Percentiles rank a stretch among this genome's conserved stretches.
Evolutionary conservation across 2,329 filamentous ascomycete genomes (phyloP).

Genomic region (Dryadomyces sulphureus): DNA sequence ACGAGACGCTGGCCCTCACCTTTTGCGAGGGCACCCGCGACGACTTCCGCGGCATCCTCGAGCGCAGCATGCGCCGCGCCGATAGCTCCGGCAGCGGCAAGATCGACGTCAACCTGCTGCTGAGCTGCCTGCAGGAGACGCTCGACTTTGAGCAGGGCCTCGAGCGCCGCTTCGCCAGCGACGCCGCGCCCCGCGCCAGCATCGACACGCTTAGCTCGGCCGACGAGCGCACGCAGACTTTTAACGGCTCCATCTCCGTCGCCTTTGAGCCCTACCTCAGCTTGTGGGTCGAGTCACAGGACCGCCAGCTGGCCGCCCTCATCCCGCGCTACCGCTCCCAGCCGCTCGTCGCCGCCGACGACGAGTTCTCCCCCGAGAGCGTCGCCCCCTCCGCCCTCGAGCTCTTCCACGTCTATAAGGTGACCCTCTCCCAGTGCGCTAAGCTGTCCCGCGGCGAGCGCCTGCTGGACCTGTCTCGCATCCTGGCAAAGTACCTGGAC

Average conservation of each 20-base stretch:
- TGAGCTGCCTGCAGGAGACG: constrained; percentile 45
- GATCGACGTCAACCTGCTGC: constrained; percentile 27
- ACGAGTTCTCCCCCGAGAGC: constrained; percentile 81
- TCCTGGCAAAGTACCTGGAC: constrained; percentile 84
- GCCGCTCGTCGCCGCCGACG: constrained; percentile 64
- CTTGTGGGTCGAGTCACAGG: constrained; percentile 93
- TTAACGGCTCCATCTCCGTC: constrained; percentile 84
- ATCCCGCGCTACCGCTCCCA: constrained; percentile 81
- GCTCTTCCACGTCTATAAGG: constrained; percentile 91
- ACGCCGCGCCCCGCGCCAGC: constrained; percentile 55
- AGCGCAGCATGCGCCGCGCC: constrained; percentile 65
- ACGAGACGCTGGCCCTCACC: constrained; percentile 75
- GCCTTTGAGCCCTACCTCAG: constrained; percentile 96
- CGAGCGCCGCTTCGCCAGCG: constrained; percentile 59
- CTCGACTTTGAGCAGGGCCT: constrained; percentile 91
- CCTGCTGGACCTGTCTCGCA: constrained; percentile 69
- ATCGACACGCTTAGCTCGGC: constrained; percentile 78
- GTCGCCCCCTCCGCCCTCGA: constrained; percentile 92
- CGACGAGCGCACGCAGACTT: constrained; percentile 61
- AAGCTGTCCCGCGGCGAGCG: constrained; percentile 87
- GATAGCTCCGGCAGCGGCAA: constrained; percentile 46
- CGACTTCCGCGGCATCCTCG: constrained; percentile 86
- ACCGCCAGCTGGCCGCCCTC: constrained; percentile 69
- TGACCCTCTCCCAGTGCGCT: constrained; percentile 84
- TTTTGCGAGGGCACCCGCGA: constrained; percentile 94